Evolutionary conservation across 106 monocot species (phyloP), one percentile per base, ranked within the genome.

Genomic region (Allium sativum): DNA sequence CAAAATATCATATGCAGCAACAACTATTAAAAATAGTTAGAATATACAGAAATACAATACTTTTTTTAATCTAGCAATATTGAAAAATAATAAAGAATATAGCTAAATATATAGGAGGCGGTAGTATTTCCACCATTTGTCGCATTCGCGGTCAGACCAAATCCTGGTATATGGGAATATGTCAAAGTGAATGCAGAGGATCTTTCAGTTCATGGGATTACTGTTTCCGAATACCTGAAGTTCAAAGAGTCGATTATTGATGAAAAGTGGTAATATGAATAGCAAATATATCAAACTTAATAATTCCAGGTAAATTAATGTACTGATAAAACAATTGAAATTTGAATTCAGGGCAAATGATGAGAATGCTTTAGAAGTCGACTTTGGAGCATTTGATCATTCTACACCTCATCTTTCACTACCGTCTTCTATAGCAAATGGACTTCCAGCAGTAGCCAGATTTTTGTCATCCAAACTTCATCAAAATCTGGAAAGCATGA

Each of bases 151-250:
- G 86, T 90, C n/a, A 70, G 94, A 61, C 74, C 79, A 7, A 66
- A 86, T 56, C 94, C 94, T 5, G 94, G 94, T 44, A 79, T 95
- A 20, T 95, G 94, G 94, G 94, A 95, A 78, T 87, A 66, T 54
- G 81, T 95, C 52, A 95, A 84, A 68, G 84, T 90, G 18, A 70
- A 90, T 16, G 71, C 95, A 12, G 72, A 76, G 4, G 77, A 95
- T 77, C 77, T 95, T 21, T 15, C 67, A 9, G 90, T 87, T 0
- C 74, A 95, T 3, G 95, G 77, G 12, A 84, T 95, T 55, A 77
- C 90, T 7, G 40, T 81, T 52, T 64, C 74, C 0, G 90, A 95
- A 7, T 95, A 82, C 66, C 55, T 95, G 21, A 95, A 90, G 74
- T 84, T 73, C 74, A 95, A 95, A 68, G 95, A 95, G 67, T 65